Evolutionary conservation across 352 stramenopile species (phyloP).

Genomic region (Globisporangium orthogonon): DNA sequence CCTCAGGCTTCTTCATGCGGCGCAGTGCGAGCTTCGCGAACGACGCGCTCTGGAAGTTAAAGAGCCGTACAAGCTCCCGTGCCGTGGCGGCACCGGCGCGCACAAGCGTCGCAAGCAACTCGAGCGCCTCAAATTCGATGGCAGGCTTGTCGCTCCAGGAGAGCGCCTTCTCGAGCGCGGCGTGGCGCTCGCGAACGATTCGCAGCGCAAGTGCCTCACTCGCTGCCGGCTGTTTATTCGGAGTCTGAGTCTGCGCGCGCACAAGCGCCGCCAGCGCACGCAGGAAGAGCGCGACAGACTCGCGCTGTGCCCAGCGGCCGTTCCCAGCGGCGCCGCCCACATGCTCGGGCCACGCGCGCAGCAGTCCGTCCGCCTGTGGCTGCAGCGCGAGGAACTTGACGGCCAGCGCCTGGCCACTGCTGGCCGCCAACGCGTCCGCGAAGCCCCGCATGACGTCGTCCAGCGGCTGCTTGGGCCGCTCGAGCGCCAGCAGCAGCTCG

Average conservation of each 20-base stretch:
- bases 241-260: conserved; percentile 18
- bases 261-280: conserved; percentile 45
- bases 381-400: conserved; percentile 47
- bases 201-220: conserved; percentile 51
- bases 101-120: conserved; percentile 45
- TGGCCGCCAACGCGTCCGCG: conserved; percentile 15
- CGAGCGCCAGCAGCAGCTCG: conserved; percentile 57
- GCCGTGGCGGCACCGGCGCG: conserved; percentile 31
- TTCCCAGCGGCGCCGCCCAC: conserved; percentile 16
- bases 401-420: conserved; percentile 7
- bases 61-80: conserved; percentile 69
- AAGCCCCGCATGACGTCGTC: conserved; percentile 45
- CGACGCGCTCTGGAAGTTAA: conserved; percentile 63
- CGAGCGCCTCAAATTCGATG: conserved; percentile 65
- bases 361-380: conserved; percentile 43
- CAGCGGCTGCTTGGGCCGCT: conserved; percentile 54
- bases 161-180: conserved; percentile 60
- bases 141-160: conserved; percentile 83
- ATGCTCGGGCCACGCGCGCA: conserved; percentile 62
- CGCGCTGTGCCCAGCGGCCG: conserved; percentile 53
- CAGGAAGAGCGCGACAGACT: conserved; percentile 68
- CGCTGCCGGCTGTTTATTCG: background rate
- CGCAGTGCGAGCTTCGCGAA: conserved; percentile 57
- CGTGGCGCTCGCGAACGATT: conserved; percentile 62
- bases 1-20: conserved; percentile 50